phyloP scores from a whole-genome alignment of 2,329 filamentous ascomycete genomes.

The Talaromyces sp. region DNA sequence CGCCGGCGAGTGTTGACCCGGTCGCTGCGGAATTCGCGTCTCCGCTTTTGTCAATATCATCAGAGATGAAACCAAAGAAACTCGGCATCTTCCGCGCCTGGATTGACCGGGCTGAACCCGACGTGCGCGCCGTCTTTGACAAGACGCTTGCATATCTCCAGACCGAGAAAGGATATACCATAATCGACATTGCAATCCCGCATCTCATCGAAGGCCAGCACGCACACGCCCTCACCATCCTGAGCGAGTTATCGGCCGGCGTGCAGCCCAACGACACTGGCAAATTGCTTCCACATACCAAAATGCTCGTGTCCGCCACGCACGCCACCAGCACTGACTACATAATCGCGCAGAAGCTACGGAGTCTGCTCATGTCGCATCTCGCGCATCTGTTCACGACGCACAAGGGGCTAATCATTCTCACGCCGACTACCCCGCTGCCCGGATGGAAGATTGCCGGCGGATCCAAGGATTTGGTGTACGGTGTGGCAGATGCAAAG shows the following conservation, averaged over 20 bases:
- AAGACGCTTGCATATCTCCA: constrained; percentile 53
- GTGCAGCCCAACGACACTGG: constrained; percentile 47
- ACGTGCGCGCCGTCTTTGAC: constrained; percentile 58
- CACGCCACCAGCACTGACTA: constrained; percentile 63
- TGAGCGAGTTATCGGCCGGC: constrained; percentile 60
- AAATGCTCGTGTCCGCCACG: constrained; percentile 59
- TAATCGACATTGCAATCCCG: constrained; percentile 48
- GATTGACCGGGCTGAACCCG: constrained; percentile 62
- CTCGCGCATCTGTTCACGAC: constrained; percentile 63
- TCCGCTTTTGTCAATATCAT: constrained; percentile 39
- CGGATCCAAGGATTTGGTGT: constrained; percentile 54
- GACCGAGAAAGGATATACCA: constrained; percentile 29
- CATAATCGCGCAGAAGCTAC: constrained; percentile 65
- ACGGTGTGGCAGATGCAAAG: constrained; percentile 69
- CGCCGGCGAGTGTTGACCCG: constrained; percentile 51
- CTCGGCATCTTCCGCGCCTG: constrained; percentile 65
- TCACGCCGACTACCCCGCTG: constrained; percentile 71
- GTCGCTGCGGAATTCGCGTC: constrained; percentile 57
- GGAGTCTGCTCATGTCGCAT: constrained; percentile 72
- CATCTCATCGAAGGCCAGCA: constrained; percentile 64
- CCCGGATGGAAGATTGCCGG: constrained; percentile 64
- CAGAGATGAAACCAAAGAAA: constrained; percentile 44
- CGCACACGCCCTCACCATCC: constrained; percentile 71
- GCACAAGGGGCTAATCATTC: constrained; percentile 69
- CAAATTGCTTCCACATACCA: constrained; percentile 60